These are phyloP conservation scores for Oemleria cerasiformis DNA, from an alignment of 306 rosid species.

Conservation along the genomic window DNA sequence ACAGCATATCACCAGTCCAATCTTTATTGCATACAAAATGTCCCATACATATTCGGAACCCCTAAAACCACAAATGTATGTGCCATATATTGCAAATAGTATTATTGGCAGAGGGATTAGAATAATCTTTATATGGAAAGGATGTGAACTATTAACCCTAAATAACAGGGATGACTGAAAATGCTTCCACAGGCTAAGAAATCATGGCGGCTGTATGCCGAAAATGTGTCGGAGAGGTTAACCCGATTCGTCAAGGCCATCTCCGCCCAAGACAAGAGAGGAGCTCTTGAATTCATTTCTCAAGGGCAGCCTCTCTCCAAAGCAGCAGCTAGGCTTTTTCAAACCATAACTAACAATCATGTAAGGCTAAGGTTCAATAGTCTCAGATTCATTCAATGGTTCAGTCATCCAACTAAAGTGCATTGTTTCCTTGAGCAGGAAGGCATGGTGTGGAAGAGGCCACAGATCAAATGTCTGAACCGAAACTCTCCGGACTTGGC, in stretches of 20 bases:
- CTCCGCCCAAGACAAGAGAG: constrained; percentile 34
- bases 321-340: constrained; percentile 51
- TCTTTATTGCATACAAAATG: no score
- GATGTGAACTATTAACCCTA: neutral
- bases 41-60: neutral
- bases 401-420: neutral
- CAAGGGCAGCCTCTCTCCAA: constrained; percentile 48
- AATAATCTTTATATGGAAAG: neutral
- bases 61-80: no score
- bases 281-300: constrained; percentile 30
- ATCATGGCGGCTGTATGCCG: constrained; percentile 33
- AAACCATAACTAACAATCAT: constrained; percentile 29
- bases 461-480: constrained; percentile 25
- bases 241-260: constrained; percentile 41
- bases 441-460: constrained; percentile 71
- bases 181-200: constrained; percentile 47
- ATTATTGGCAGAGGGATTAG: neutral
- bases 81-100: neutral
- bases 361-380: constrained; percentile 29
- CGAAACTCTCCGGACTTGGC: constrained; percentile 28
- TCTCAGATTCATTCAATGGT: neutral
- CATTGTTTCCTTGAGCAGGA: constrained; percentile 39
- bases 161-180: neutral
- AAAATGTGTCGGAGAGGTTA: constrained; percentile 55
- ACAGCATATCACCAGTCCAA: no score